Conservation (phyloP, 1,284 basidiomycete genomes). For the Leccinum subatratum region DNA sequence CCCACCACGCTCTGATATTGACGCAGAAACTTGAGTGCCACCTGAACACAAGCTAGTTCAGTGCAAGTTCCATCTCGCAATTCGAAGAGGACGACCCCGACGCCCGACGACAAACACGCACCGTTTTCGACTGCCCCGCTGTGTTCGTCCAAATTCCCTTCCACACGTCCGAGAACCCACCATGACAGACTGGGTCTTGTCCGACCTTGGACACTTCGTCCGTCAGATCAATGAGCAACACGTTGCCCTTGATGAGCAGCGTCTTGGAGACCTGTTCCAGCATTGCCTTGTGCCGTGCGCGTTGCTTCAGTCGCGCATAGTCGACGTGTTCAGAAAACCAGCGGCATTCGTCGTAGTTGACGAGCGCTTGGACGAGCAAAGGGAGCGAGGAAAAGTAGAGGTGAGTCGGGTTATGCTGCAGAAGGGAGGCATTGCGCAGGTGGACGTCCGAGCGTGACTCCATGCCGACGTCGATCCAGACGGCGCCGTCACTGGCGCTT, state of each 20-base stretch:
- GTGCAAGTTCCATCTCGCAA: background rate
- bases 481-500: constrained; percentile 3
- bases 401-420: constrained; percentile 44
- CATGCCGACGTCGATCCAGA: constrained; percentile 41
- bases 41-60: constrained; percentile 30
- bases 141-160: constrained; percentile 50
- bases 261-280: constrained; percentile 55
- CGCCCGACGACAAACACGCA: constrained; percentile 19
- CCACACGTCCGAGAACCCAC: constrained; percentile 58
- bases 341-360: constrained; percentile 49
- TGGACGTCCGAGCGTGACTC: constrained; percentile 50
- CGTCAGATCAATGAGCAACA: constrained; percentile 49
- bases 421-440: constrained; percentile 52
- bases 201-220: constrained; percentile 44
- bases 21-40: constrained; percentile 54
- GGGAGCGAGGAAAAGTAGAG: constrained; percentile 51
- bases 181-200: constrained; percentile 41
- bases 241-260: constrained; percentile 44
- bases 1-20: constrained; percentile 43
- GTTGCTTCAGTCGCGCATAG: constrained; percentile 49
- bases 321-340: constrained; percentile 46
- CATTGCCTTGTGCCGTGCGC: constrained; percentile 50
- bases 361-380: constrained; percentile 46
- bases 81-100: background rate
- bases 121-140: constrained; percentile 36